Evolutionary conservation across 345 rosid species (phyloP).

Genomic region (Syzygium grande): DNA sequence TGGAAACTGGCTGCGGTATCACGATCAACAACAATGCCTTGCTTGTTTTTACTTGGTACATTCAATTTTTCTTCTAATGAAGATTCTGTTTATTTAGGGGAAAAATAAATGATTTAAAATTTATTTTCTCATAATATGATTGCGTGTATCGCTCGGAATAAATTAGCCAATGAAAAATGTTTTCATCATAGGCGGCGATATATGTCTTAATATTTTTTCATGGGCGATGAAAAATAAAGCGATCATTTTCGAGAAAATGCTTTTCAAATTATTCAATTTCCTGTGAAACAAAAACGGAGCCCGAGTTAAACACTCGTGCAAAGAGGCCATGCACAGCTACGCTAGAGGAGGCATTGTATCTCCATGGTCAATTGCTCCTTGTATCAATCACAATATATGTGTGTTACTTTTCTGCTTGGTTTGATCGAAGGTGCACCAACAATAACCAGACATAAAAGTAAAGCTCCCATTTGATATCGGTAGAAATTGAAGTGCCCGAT

Average conservation of each 20-base stretch:
- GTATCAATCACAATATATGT: not conserved
- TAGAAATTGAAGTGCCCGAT: not conserved
- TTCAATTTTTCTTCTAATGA: not conserved
- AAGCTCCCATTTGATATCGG: not conserved
- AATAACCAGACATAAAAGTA: not conserved
- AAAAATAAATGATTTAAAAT: not conserved
- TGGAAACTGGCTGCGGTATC: not conserved
- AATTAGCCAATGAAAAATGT: no score
- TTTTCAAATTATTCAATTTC: no score
- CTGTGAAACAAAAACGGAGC: no score
- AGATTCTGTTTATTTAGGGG: not conserved
- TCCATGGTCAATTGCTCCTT: not conserved
- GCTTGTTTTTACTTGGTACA: not conserved
- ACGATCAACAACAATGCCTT: accelerated
- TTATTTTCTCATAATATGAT: accelerated
- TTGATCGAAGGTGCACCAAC: not conserved
- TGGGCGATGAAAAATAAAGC: no score
- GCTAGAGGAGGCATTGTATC: not conserved
- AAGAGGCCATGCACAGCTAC: not conserved
- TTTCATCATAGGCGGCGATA: no score
- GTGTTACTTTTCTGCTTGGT: not conserved
- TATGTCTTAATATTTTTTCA: no score
- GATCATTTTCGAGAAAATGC: no score
- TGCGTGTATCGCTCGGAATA: accelerated
- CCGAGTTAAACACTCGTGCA: not conserved